Conservation (phyloP, 768 basidiomycete genomes). For the Chalciporus sphaerocephalus region DNA sequence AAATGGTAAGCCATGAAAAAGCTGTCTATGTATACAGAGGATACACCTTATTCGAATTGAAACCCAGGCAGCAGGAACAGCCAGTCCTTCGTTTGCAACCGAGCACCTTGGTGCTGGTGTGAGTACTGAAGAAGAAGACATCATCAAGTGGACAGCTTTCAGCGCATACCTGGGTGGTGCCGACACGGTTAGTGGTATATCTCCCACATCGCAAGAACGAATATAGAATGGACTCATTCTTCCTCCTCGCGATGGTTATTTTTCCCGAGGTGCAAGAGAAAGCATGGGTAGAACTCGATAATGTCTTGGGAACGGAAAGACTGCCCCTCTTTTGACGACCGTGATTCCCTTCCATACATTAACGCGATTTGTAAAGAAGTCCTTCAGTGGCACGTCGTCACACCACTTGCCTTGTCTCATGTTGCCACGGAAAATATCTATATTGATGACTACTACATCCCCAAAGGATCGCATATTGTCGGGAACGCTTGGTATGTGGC, state of each 20-base stretch:
- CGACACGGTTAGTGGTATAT: constrained; percentile 34
- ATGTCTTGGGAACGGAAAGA: constrained; percentile 18
- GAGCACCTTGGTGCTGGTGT: constrained; percentile 10
- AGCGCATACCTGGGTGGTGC: constrained; percentile 34
- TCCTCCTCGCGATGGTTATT: constrained; percentile 25
- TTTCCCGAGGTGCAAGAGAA: constrained; percentile 23
- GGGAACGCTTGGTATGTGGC: constrained; percentile 26
- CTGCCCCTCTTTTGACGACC: constrained; percentile 21
- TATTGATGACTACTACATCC: constrained; percentile 14
- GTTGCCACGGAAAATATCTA: constrained; percentile 19
- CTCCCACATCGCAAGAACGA: too few relatives aligned
- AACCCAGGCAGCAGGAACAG: constrained; percentile 15
- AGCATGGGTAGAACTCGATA: constrained; percentile 24
- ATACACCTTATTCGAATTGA: too few relatives aligned
- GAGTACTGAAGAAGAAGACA: constrained; percentile 14
- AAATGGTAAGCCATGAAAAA: constrained; percentile 37
- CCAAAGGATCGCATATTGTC: constrained; percentile 22
- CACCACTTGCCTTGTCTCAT: constrained; percentile 20
- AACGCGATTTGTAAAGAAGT: constrained; percentile 25
- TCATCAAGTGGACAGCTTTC: constrained; percentile 19
- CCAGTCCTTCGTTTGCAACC: constrained; percentile 19
- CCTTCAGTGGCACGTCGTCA: constrained; percentile 20
- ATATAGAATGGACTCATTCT: too few relatives aligned
- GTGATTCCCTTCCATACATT: constrained; percentile 23
- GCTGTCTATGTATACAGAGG: too few relatives aligned